phyloP scores from a whole-genome alignment of 2,329 filamentous ascomycete genomes.

The Ophiostoma tasmaniense region DNA sequence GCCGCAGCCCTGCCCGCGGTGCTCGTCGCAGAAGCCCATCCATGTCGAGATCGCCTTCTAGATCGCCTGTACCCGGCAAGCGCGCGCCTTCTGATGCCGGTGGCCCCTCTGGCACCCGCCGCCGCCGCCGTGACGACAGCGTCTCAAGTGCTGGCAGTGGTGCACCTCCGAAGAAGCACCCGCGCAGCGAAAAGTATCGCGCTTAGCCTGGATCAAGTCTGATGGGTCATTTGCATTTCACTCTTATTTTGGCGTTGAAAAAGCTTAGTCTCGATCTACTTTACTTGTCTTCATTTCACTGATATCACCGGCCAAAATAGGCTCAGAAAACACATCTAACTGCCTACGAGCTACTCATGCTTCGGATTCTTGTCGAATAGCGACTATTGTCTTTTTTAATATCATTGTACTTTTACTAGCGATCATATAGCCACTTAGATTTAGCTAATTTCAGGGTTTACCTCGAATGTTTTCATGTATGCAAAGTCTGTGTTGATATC shows the following conservation, averaged over 20 bases:
- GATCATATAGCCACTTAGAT: background rate
- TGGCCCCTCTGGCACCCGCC: constrained; percentile 16
- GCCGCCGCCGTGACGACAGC: constrained; percentile 20
- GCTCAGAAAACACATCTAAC: background rate
- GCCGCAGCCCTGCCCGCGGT: background rate
- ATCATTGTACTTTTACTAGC: background rate
- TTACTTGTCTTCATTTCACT: background rate
- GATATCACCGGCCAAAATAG: background rate
- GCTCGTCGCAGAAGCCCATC: background rate
- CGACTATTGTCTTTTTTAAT: background rate
- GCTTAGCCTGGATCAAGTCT: background rate
- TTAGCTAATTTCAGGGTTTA: background rate
- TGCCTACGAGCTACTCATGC: background rate
- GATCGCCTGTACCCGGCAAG: constrained; percentile 20
- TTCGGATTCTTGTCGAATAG: background rate
- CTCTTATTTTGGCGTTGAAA: background rate
- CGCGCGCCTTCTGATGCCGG: constrained; percentile 7
- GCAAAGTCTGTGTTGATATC: background rate
- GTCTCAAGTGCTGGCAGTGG: constrained; percentile 18
- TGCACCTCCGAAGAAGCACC: constrained; percentile 24
- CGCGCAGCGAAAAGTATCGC: constrained; percentile 12
- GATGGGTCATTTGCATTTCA: background rate
- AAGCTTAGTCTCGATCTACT: background rate
- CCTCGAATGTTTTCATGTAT: background rate
- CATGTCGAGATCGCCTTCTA: constrained; percentile 17